Conservation (phyloP, 495 filamentous ascomycete genomes). For the Trichoderma erinaceum region DNA sequence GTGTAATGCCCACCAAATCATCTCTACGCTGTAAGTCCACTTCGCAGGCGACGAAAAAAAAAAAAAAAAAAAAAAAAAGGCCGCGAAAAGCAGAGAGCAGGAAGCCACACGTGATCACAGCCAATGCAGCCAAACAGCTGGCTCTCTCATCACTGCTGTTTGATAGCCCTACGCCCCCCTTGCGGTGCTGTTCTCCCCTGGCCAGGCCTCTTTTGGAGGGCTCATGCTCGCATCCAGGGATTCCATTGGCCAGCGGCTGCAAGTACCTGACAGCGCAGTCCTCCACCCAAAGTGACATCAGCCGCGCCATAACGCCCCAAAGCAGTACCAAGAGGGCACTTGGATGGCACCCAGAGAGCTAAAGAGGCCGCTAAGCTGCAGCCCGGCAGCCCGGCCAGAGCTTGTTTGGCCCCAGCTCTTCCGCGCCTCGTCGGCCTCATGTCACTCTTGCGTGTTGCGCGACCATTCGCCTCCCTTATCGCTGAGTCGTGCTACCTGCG, state of each 20-base stretch:
- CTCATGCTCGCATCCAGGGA: not conserved
- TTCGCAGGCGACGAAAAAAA: too few relatives aligned
- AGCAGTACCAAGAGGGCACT: not conserved
- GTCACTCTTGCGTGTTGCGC: constrained; percentile 7
- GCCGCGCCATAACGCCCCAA: not conserved
- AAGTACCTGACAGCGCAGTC: constrained; percentile 7
- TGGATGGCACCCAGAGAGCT: not conserved
- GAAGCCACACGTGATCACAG: not conserved
- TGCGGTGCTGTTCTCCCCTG: not conserved
- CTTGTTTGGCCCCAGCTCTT: constrained; percentile 6
- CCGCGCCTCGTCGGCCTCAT: constrained; percentile 1
- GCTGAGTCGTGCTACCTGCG: not conserved
- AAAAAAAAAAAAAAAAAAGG: too few relatives aligned
- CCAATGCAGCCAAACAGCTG: not conserved
- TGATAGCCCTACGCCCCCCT: not conserved
- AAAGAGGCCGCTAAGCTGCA: not conserved
- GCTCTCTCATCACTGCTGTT: not conserved
- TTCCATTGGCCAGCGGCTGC: constrained; percentile 1
- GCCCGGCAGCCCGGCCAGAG: not conserved
- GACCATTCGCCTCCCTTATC: constrained; percentile 11
- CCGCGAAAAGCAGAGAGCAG: not conserved
- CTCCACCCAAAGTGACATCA: not conserved
- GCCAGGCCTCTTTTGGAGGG: not conserved
- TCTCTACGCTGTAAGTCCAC: too few relatives aligned
- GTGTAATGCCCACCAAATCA: too few relatives aligned